Conservation (phyloP, 768 basidiomycete species). For the Artomyces pyxidatus region DNA sequence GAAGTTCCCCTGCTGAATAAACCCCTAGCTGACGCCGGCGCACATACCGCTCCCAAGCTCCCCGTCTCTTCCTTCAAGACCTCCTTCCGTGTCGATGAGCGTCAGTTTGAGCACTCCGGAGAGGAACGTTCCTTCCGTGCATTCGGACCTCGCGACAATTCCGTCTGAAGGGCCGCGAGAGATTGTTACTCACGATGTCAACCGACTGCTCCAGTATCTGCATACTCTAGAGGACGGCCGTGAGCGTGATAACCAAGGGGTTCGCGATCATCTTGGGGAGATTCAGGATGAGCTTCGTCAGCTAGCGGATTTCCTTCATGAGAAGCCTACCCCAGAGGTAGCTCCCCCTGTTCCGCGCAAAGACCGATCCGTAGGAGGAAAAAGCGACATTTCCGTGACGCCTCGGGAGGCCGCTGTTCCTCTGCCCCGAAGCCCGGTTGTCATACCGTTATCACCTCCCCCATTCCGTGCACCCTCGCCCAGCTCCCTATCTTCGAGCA, state of each 20-base stretch:
- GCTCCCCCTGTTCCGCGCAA: constrained; percentile 11
- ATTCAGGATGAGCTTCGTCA: constrained; percentile 64
- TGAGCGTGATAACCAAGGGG: constrained; percentile 53
- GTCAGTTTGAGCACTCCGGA: constrained; percentile 44
- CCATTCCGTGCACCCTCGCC: constrained; percentile 33
- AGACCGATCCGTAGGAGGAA: constrained; percentile 26
- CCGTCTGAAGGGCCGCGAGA: constrained; percentile 28
- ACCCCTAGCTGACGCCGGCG: constrained; percentile 22
- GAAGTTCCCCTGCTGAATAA: constrained; percentile 6
- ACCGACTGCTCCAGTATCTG: constrained; percentile 42
- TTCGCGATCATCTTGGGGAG: constrained; percentile 59
- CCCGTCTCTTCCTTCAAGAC: constrained; percentile 27
- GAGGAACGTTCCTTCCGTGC: constrained; percentile 41
- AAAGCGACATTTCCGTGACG: constrained; percentile 27
- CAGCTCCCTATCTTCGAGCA: constrained; percentile 25
- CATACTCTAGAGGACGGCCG: constrained; percentile 59
- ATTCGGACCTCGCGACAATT: constrained; percentile 36
- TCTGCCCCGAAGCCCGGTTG: constrained; percentile 8
- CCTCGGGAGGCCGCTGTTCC: constrained; percentile 2
- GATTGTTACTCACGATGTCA: constrained; percentile 42
- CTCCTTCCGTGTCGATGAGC: constrained; percentile 35
- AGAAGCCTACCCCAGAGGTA: constrained; percentile 5
- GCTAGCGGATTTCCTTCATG: constrained; percentile 30
- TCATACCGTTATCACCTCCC: constrained; percentile 37
- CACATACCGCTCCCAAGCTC: constrained; percentile 25